These are phyloP conservation scores for Bipolaris gigantea DNA, from an alignment of 2,329 filamentous ascomycete species.

Conservation along the genomic window DNA sequence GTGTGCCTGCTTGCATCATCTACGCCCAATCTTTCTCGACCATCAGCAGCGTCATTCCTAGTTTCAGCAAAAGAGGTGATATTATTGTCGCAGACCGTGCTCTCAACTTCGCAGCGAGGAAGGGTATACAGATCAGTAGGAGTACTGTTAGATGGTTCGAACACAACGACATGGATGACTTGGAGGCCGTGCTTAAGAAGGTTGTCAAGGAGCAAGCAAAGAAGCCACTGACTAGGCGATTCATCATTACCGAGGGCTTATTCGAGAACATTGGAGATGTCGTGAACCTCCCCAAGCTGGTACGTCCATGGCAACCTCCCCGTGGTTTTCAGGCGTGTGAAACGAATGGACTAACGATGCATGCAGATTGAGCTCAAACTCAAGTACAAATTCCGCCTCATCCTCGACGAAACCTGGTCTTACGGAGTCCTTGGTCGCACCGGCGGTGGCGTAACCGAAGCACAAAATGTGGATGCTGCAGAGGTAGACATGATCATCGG, in stretches of 20 bases:
- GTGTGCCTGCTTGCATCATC: constrained; percentile 85
- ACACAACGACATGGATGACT: constrained; percentile 92
- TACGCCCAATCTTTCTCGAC: constrained; percentile 97
- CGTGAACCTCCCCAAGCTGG: constrained; percentile 80
- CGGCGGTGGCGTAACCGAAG: constrained; percentile 89
- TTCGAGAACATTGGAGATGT: constrained; percentile 90
- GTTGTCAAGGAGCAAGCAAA: constrained; percentile 85
- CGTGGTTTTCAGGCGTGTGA: too few relatives aligned
- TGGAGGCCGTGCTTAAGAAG: constrained; percentile 81
- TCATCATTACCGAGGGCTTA: constrained; percentile 93
- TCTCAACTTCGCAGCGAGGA: constrained; percentile 90
- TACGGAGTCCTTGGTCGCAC: constrained; percentile 93
- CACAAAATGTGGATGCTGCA: constrained; percentile 90
- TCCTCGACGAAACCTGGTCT: constrained; percentile 96
- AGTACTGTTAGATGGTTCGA: constrained; percentile 93
- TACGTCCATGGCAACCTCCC: constrained; percentile 48
- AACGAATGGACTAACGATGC: constrained; percentile 6
- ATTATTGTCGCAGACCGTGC: constrained; percentile 95
- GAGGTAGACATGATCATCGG: constrained; percentile 98
- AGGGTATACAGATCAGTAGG: constrained; percentile 88
- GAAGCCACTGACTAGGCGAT: constrained; percentile 86
- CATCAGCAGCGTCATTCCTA: constrained; percentile 93
- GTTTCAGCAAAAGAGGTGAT: constrained; percentile 95
- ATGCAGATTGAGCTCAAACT: constrained; percentile 82
- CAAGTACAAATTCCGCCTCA: constrained; percentile 96